Conservation (phyloP, 2,329 filamentous ascomycete species). For the Pseudocercospora macadamiae region DNA sequence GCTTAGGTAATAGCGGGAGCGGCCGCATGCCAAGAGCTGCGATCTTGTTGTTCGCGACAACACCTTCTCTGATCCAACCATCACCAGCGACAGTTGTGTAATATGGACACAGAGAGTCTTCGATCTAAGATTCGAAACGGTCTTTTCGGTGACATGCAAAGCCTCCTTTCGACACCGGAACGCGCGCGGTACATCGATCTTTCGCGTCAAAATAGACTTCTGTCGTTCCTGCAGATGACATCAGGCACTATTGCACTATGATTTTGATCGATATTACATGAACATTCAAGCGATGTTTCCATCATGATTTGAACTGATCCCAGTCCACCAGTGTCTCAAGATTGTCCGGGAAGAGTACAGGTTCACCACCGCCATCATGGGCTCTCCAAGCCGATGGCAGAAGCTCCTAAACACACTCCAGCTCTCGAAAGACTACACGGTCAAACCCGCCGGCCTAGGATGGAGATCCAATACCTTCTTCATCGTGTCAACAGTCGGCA, state of each 20-base stretch:
- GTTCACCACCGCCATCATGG: background rate
- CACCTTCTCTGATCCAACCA: background rate
- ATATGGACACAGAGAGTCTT: no score
- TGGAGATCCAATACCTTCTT: slow-evolving; percentile 64
- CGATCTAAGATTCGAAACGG: no score
- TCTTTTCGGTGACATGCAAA: background rate
- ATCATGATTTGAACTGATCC: background rate
- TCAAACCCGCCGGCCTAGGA: slow-evolving; percentile 43
- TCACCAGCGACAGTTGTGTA: background rate
- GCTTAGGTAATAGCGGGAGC: slow-evolving; percentile 4
- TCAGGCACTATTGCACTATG: background rate
- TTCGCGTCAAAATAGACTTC: background rate
- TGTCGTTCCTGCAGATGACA: slow-evolving; percentile 20
- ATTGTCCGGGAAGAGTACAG: background rate
- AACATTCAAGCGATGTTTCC: background rate
- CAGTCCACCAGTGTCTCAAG: background rate
- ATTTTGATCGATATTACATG: background rate
- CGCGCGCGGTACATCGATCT: background rate
- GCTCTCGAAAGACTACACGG: slow-evolving; percentile 38
- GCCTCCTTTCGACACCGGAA: background rate
- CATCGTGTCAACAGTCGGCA: slow-evolving; percentile 59
- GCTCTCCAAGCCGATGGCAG: slow-evolving; percentile 3
- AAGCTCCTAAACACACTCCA: slow-evolving; percentile 40
- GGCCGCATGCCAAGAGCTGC: slow-evolving; percentile 1
- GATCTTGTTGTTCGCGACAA: background rate